Conservation (phyloP, 108 stramenopile genomes). For the Cyclotella choctawhatcheeana region DNA sequence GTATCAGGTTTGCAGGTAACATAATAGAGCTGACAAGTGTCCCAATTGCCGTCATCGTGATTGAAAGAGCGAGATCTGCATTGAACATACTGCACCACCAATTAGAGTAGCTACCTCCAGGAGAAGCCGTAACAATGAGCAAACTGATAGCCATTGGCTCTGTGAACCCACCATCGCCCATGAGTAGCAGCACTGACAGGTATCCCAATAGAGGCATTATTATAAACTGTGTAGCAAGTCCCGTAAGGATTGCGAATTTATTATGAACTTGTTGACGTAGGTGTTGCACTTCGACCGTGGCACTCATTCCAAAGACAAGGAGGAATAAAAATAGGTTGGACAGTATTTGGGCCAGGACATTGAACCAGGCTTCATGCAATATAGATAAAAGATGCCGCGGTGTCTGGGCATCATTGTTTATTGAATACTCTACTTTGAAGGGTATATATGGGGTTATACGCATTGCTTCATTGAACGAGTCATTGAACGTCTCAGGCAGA, state of each 20-base stretch:
- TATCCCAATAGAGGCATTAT: constrained; percentile 88
- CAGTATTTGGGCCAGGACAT: constrained; percentile 7
- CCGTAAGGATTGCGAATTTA: constrained; percentile 56
- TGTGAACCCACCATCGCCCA: constrained; percentile 44
- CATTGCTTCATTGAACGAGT: neutral
- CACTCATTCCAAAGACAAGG: constrained; percentile 80
- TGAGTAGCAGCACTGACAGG: constrained; percentile 53
- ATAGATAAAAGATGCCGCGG: constrained; percentile 4
- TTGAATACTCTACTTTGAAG: neutral
- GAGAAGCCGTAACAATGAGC: constrained; percentile 81
- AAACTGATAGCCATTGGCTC: constrained; percentile 72
- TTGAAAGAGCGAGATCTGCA: constrained; percentile 85
- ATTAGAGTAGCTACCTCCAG: constrained; percentile 90
- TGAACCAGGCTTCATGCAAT: constrained; percentile 9
- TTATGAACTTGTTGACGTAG: constrained; percentile 62
- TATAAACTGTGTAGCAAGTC: constrained; percentile 65
- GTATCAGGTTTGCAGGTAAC: constrained; percentile 79
- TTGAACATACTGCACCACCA: constrained; percentile 93
- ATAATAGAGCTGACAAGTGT: constrained; percentile 71
- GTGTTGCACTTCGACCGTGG: constrained; percentile 66
- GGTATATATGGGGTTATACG: neutral
- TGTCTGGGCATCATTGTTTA: neutral
- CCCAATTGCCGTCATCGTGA: constrained; percentile 90
- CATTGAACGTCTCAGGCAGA: neutral
- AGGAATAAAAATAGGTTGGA: constrained; percentile 12